Evolutionary conservation across 345 rosid species (phyloP), one percentile per base, ranked within the genome.

Genomic region (Camelina laxa): DNA sequence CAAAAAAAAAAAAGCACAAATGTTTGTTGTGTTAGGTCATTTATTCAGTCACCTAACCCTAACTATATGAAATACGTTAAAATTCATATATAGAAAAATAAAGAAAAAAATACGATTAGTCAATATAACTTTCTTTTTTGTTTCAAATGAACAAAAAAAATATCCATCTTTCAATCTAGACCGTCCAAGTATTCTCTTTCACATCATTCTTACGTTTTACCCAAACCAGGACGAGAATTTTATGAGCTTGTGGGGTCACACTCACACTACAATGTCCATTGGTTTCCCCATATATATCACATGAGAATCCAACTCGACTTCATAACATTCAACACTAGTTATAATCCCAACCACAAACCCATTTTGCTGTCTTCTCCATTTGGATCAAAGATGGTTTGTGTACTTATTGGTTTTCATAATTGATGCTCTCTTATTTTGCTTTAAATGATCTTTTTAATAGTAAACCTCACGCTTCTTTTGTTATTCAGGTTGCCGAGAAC

Each of bases 401-500:
- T 22, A 27, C 10, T 8, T 53, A 20, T 19, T 33, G 49, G 7
- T 61, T 42, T 10, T 16, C 35, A 21, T 58, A n/a, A 59, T 6
- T 8, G 9, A 33, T 51, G 15, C 12, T 49, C 48, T 60, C 31
- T 41, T 51, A 8, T 70, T 58, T 62, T 7, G 49, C 35, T 20
- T 71, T 49, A 48, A 9, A 47, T 20, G 5, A 6, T 17, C 17
- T 51, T 15, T 45, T 74, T 19, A 30, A 5, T 67, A 12, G 4
- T 27, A 27, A 64, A 49, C 21, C 53, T 72, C 20, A 60, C 9
- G n/a, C 49, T 53, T 61, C 24, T 22, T 74, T 72, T 62, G 30
- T 64, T 30, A 54, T 31, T 49, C 79, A 87, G 91, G 93, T 72
- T 84, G 83, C 67, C 38, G 87, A 75, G 65, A 16, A 80, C 62